A percentile compares a stretch with the other conserved stretches of the same genome.
phyloP scores from a whole-genome alignment of 1,139 yeast genomes.

The Zhuliangozyma parablackwelliae region DNA sequence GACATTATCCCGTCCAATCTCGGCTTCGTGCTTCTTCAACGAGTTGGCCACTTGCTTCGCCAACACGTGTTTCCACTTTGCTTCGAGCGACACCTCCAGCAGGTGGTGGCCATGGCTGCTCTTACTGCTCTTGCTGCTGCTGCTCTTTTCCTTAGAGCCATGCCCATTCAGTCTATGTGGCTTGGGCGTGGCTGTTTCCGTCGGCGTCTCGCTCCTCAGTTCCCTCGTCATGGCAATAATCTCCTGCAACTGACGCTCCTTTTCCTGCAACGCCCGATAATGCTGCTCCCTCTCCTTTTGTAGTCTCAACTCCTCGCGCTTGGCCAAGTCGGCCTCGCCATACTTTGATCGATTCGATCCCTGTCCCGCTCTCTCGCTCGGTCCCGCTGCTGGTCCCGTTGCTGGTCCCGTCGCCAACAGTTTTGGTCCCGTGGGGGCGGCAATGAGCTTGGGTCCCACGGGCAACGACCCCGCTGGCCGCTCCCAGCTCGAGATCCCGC shows the following conservation, averaged over 20 bases:
- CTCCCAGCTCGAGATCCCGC: constrained; percentile 55
- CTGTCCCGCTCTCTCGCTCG: constrained; percentile 4
- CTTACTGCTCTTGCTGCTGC: constrained; percentile 7
- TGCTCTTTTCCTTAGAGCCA: background rate
- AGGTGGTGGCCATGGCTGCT: constrained; percentile 4
- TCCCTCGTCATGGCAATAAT: constrained; percentile 29
- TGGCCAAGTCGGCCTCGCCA: constrained; percentile 18
- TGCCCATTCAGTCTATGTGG: background rate
- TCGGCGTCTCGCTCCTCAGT: constrained; percentile 1
- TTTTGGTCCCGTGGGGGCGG: constrained; percentile 7
- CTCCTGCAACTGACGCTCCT: constrained; percentile 34
- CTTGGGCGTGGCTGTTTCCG: constrained; percentile 3
- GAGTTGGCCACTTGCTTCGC: constrained; percentile 80
- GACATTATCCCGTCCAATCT: constrained; percentile 67
- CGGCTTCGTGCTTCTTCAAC: constrained; percentile 59
- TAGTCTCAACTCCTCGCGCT: constrained; percentile 33
- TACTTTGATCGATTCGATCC: constrained; percentile 12
- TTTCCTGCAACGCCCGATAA: constrained; percentile 25
- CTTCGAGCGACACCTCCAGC: constrained; percentile 20
- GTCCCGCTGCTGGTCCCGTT: background rate
- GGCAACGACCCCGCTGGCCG: constrained; percentile 32
- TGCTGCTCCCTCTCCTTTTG: constrained; percentile 29
- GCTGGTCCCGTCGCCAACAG: constrained; percentile 22
- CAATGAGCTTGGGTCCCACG: constrained; percentile 10
- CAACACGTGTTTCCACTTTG: constrained; percentile 57